Evolutionary conservation across 305 asterid genomes (phyloP), one percentile per base, ranked within the genome.

Genomic region (Fraxinus floribunda): DNA sequence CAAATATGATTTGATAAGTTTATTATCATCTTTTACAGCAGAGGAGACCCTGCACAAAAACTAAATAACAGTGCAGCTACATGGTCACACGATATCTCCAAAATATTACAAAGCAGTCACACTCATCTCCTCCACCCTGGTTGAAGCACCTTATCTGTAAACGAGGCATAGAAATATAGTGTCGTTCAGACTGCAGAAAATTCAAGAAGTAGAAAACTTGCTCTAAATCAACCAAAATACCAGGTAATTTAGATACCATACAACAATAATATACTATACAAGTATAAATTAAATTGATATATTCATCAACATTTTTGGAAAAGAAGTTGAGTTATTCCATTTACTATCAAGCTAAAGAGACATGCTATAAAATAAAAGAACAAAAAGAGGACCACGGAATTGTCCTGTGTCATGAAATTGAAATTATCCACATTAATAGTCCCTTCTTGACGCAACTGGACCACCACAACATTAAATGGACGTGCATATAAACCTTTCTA

Each of bases 101-200:
- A 76, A 75, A 49, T 46, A 75, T 60, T 81, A 79, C 22, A 57
- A 60, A 77, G 85, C 62, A 18, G 74, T 76, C 78, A 15, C 86
- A 87, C 88, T 93, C 91, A 93, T 91, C 98, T 90, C 93, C 92
- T 91, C 98, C 98, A 95, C 60, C 98, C 98, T 6, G 94, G 93
- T 76, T 88, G 95, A 89, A 90, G 92, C 80, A 18, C 93, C 88
- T 91, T 91, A 52, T 91, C 98, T 93, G 97, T 86, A 90, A 78
- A 22, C 0, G 41, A 81, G 24, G 80, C n/a, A 86, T 62, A 44
- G 77, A 77, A 49, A 68, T 68, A 13, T 16, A 29, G 49, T 15
- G 16, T 32, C 36, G 52, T 15, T 68, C 77, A 32, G 30, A 71
- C 49, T 44, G 36, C 79, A 44, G 32, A 44, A 44, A 76, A 76